Evolutionary conservation across 108 stramenopile genomes (phyloP).

Genomic region (Seminavis robusta): DNA sequence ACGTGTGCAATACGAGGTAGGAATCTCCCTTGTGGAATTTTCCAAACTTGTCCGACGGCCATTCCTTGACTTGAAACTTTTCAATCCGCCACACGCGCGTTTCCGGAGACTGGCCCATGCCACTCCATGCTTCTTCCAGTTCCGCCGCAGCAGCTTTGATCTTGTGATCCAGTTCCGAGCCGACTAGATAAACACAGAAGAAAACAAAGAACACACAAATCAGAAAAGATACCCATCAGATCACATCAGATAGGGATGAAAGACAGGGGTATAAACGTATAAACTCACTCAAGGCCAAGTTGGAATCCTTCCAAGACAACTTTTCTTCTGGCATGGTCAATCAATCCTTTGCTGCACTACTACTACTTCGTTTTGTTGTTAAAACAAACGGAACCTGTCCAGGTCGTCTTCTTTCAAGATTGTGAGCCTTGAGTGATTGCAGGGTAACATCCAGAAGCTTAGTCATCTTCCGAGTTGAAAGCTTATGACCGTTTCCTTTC

Average conservation of each 20-base stretch:
- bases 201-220: not conserved
- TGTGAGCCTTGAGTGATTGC: too few species aligned
- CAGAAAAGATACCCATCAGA: not conserved
- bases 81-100: constrained; percentile 86
- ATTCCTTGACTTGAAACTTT: constrained; percentile 56
- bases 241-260: not conserved
- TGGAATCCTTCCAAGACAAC: constrained; percentile 46
- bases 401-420: too few species aligned
- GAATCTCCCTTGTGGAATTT: constrained; percentile 86
- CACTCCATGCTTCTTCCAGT: constrained; percentile 50
- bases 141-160: constrained; percentile 52
- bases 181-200: constrained; percentile 12
- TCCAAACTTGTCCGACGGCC: too few species aligned
- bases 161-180: constrained; percentile 42
- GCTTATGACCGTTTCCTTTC: too few species aligned
- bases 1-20: constrained; percentile 78
- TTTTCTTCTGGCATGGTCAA: too few species aligned
- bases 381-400: too few species aligned
- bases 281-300: constrained; percentile 27
- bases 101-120: constrained; percentile 41
- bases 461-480: too few species aligned
- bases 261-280: not conserved
- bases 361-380: too few species aligned
- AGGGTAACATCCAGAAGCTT: too few species aligned
- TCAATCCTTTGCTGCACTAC: too few species aligned